Evolutionary conservation across 1,284 basidiomycete genomes (phyloP), one percentile per base, ranked within the genome.

Genomic region (Apiotrichum montevideense): DNA sequence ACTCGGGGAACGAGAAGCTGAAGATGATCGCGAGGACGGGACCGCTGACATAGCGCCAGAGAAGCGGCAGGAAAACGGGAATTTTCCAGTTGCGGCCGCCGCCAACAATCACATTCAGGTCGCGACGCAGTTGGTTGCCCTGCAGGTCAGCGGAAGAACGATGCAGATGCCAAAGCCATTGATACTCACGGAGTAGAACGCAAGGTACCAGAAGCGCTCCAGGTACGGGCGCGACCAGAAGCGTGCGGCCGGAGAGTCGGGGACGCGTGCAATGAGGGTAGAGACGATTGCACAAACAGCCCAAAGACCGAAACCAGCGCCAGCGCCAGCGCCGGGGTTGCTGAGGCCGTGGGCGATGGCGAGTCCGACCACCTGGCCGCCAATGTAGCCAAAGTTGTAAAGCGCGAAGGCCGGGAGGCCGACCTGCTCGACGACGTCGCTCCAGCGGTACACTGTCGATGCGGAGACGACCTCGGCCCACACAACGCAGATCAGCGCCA

Each of bases 11-110:
- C 32, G 61, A 57, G 49, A 65, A 65, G 21, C 52, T 55, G 43
- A 61, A 54, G 54, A 65, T 60, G 58, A 65, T 65, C 21, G 59
- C 59, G 47, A 65, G 59, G 35, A 65, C 59, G n/a, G 63, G 61
- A 3, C 57, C 59, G 11, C 57, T 57, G 48, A 65, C 51, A 57
- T 65, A 65, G 45, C 63, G 63, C n/a, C 61, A 49, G 10, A 65
- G 56, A 50, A 63, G 46, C 5, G 61, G 61, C 21, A 63, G 33
- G 50, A 65, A 65, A 39, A 39, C 35, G 4, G 63, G 63, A 47
- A 65, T 65, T n/a, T 51, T 57, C 63, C 63, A 65, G 54, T 65
- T 65, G 11, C 47, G 39, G 11, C 61, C 61, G 14, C 40, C 39
- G 2, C 63, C 63, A 6, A 65, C 61, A 21, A 65, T 60, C 21